Base-by-base conservation (phyloP, 2,329 filamentous ascomycete genomes). In the Penicillium sp. region DNA sequence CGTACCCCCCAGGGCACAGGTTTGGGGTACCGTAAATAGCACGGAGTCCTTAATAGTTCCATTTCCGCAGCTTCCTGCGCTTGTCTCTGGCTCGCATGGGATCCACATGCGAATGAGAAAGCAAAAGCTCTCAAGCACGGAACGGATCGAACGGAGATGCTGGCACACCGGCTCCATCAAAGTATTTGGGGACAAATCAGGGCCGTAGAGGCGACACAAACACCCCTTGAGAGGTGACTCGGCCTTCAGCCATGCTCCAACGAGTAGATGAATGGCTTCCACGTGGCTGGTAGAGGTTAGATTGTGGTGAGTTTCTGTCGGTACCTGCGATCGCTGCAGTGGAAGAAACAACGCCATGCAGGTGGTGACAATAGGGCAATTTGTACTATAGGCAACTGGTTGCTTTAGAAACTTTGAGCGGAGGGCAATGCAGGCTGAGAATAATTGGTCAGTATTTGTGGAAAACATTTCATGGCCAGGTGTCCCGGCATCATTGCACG, bases 351-450 rank as follows among this genome's bases (percentile, higher is more conserved):
- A 53, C 32, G 23, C 29, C 42, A 51, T 46, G 52, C 46, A 54
- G 40, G 50, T 48, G 18, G 47, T 34, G 34, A 47, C 34, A 34
- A 32, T 26, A 51, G 26, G 49, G 47, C 51, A 6, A 13, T 24
- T 24, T 18, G 45, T 47, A 41, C 13, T 40, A 37, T n/a, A 17
- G 6, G 18, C 21, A 24, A 20, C 23, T 2, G 42, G 24, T 34
- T 54, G 24, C 44, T 43, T 59, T 71, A 77, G 58, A 71, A 76
- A 59, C 74, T 77, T 59, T 77, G 74, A 21, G 74, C 74, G 24
- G 74, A 75, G 39, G 75, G 72, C 43, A 71, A 61, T 55, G 74
- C 74, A 59, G 74, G 74, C 74, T 77, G 57, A 55, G 18, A 20
- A 24, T 41, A 24, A 27, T 56, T 46, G 15, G 24, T 23, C n/a